Conservation (phyloP, 768 basidiomycete species). For the Lentinula aciculospora region DNA sequence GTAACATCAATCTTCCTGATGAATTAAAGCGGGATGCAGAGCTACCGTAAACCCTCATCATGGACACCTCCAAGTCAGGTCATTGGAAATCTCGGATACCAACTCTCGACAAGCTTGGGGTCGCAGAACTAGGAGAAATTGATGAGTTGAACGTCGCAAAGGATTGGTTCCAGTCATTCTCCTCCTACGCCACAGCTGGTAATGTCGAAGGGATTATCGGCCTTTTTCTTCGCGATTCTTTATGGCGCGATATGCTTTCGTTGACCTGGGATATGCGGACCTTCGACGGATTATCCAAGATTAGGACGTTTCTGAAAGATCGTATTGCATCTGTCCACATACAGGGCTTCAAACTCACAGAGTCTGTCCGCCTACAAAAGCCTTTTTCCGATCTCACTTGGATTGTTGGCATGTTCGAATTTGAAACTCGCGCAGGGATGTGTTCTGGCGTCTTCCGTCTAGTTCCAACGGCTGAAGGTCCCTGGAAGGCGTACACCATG, state of each 20-base stretch:
- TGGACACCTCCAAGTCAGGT: conserved; percentile 4
- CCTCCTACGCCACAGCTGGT: conserved; percentile 9
- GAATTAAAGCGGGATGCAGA: too few relatives aligned
- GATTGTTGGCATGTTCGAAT: neutral
- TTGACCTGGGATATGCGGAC: conserved; percentile 53
- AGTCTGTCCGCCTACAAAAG: conserved; percentile 1
- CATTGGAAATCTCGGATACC: neutral
- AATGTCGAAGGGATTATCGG: conserved; percentile 13
- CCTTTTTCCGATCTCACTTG: conserved; percentile 1
- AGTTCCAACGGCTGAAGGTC: neutral
- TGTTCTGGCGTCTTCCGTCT: conserved; percentile 2
- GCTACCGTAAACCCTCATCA: neutral
- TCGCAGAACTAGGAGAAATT: neutral
- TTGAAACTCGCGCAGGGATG: neutral
- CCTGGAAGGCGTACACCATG: conserved; percentile 6
- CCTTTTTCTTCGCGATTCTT: conserved; percentile 24
- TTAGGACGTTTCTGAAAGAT: conserved; percentile 29
- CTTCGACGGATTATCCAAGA: conserved; percentile 27
- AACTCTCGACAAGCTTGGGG: conserved; percentile 1
- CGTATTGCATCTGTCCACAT: conserved; percentile 23
- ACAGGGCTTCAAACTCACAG: conserved; percentile 17
- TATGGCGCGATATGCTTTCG: conserved; percentile 48
- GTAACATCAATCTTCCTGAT: too few relatives aligned
- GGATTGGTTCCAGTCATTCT: conserved; percentile 18
- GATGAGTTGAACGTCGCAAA: neutral